Conservation (phyloP, 768 basidiomycete genomes). For the Antrodiella citrinella region DNA sequence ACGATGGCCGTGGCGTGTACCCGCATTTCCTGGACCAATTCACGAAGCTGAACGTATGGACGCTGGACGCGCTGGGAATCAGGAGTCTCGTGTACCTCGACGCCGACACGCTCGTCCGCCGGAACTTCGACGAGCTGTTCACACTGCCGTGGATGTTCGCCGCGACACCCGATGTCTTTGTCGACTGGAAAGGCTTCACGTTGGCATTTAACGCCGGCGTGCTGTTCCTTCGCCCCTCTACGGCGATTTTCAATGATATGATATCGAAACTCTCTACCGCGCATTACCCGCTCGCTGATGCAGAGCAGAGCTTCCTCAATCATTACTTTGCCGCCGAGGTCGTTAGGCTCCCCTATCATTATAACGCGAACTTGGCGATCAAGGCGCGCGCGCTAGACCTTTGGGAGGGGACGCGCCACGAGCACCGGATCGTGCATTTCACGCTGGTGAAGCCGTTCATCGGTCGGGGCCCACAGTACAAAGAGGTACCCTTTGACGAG, state of each 20-base stretch:
- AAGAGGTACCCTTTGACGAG: conserved; percentile 18
- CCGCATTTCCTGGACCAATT: conserved; percentile 32
- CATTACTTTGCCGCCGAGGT: conserved; percentile 29
- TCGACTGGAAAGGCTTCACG: conserved; percentile 24
- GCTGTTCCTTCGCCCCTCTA: conserved; percentile 27
- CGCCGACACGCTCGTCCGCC: conserved; percentile 34
- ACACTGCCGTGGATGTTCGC: conserved; percentile 31
- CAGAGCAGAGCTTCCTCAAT: conserved; percentile 36
- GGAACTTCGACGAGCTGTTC: conserved; percentile 39
- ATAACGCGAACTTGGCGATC: conserved; percentile 34
- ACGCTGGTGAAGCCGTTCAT: conserved; percentile 26
- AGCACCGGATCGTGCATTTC: conserved; percentile 32
- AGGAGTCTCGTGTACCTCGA: conserved; percentile 31
- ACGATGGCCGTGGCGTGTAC: conserved; percentile 27
- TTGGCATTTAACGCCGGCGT: conserved; percentile 34
- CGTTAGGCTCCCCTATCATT: conserved; percentile 30
- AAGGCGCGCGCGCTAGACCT: conserved; percentile 24
- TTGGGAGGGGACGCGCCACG: conserved; percentile 26
- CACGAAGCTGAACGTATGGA: conserved; percentile 37
- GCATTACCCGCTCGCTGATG: conserved; percentile 24
- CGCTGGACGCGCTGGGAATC: conserved; percentile 25
- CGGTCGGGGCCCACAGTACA: conserved; percentile 7
- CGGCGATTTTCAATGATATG: conserved; percentile 23
- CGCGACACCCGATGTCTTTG: conserved; percentile 33
- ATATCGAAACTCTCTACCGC: conserved; percentile 21